Base-by-base conservation (phyloP, 805 yeast genomes). In the Brettanomyces naardenensis region DNA sequence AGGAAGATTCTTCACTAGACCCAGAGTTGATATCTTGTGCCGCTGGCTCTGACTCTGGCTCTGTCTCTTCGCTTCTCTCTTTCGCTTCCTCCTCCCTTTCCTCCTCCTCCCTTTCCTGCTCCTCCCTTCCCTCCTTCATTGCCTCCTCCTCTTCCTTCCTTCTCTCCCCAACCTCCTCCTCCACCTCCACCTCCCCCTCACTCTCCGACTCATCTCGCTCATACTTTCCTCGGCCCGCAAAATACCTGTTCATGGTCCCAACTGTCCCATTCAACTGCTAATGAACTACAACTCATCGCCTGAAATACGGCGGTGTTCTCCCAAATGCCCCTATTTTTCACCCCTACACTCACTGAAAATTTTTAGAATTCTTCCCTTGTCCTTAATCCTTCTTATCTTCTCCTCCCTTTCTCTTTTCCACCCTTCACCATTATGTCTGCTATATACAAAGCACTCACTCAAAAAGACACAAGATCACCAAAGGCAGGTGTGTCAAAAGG, bases 381-480 rank as follows among this genome's bases (percentile, higher is more conserved):
- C 9, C 27, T 10, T 23, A 23, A 23, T 9, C 27, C 27, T 23
- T 23, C 27, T 23, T 10, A 10, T 13, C 14, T n/a, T n/a, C n/a
- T n/a, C n/a, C n/a, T n/a, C n/a, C n/a, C n/a, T n/a, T n/a, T n/a
- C n/a, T n/a, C n/a, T n/a, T n/a, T n/a, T n/a, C n/a, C 17, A 25
- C 17, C 33, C 19, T 36, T 29, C 28, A 25, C 22, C 7, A 22
- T 28, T 41, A 83, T 82, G 90, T 78, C 88, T 14, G 75, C 89
- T 10, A 71, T 83, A 28, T 79, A 73, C 64, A 83, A 80, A 51
- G 82, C 86, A 3, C 61, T 84, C 17, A 33, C 42, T 11, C 31
- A 43, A 33, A n/a, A n/a, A n/a, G 22, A 38, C 19, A 32, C 31
- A 27, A 31, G 27, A 41, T 17, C 32, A 54, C 46, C 47, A 51